Percentiles rank a stretch among this genome's conserved stretches.
Conservation (phyloP, 192 early-diverging fungal genomes). For the Phlyctochytrium arcticum region DNA sequence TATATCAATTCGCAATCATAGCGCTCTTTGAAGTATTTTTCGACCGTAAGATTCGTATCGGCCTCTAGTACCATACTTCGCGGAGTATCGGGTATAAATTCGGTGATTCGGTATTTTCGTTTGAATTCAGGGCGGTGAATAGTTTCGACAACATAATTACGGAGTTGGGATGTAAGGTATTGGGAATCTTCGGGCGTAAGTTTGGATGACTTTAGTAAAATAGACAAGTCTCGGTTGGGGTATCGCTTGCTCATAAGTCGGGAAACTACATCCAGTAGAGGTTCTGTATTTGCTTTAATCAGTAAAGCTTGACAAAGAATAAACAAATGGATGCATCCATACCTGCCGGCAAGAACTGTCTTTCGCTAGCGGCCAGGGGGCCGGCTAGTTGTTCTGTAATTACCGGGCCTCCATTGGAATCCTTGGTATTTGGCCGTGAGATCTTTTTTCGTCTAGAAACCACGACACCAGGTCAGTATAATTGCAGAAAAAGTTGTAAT, state of each 20-base stretch:
- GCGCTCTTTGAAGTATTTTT: neutral
- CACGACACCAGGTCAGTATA: neutral
- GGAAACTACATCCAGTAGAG: neutral
- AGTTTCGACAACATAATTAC: neutral
- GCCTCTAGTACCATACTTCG: neutral
- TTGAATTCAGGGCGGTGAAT: conserved; percentile 9
- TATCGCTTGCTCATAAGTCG: neutral
- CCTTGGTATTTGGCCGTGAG: neutral
- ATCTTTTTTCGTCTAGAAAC: neutral
- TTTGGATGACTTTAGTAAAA: no score
- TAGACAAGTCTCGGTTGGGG: neutral
- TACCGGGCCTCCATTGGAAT: neutral
- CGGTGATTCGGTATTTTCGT: conserved; percentile 5
- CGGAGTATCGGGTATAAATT: neutral
- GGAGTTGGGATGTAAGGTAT: conserved; percentile 12
- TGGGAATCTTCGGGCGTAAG: neutral
- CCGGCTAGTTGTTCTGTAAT: neutral
- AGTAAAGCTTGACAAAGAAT: neutral
- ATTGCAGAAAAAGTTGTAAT: neutral
- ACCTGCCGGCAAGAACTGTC: neutral
- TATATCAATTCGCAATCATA: neutral
- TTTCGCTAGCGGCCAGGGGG: no score
- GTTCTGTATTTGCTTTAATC: neutral
- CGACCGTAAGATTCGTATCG: neutral
- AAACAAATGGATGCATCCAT: neutral